Evolutionary conservation across 495 filamentous ascomycete genomes (phyloP).

Genomic region (Annulohypoxylon nitens): DNA sequence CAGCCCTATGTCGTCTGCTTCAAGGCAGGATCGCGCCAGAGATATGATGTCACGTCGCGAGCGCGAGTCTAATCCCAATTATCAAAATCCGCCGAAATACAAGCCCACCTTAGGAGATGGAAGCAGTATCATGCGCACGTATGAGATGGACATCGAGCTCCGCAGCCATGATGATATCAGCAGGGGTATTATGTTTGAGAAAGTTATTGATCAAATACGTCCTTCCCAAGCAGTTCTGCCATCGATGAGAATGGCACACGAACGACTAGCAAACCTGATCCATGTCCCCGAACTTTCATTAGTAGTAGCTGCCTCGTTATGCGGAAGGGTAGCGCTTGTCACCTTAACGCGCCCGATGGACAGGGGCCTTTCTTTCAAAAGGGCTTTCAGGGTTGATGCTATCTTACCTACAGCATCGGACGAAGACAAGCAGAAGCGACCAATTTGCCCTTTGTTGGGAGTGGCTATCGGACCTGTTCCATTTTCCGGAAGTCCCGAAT

Average conservation of each 20-base stretch:
- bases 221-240: conserved; percentile 58
- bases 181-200: conserved; percentile 58
- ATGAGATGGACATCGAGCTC: conserved; percentile 69
- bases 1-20: neutral
- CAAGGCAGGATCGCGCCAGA: neutral
- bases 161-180: conserved; percentile 59
- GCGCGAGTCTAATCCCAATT: neutral
- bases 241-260: conserved; percentile 58
- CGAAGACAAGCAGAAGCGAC: conserved; percentile 52
- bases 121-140: conserved; percentile 69
- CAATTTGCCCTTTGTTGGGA: conserved; percentile 57
- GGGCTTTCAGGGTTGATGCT: conserved; percentile 60
- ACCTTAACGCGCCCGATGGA: conserved; percentile 69
- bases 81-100: neutral
- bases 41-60: neutral
- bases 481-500: conserved; percentile 65
- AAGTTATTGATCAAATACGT: conserved; percentile 61
- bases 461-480: conserved; percentile 58
- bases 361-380: conserved; percentile 33
- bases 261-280: conserved; percentile 82
- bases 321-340: conserved; percentile 80
- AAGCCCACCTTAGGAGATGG: conserved; percentile 24
- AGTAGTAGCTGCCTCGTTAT: conserved; percentile 77
- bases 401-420: conserved; percentile 59
- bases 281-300: conserved; percentile 84